phyloP scores from a whole-genome alignment of 768 basidiomycete species.

The Clitopilus passeckerianus region DNA sequence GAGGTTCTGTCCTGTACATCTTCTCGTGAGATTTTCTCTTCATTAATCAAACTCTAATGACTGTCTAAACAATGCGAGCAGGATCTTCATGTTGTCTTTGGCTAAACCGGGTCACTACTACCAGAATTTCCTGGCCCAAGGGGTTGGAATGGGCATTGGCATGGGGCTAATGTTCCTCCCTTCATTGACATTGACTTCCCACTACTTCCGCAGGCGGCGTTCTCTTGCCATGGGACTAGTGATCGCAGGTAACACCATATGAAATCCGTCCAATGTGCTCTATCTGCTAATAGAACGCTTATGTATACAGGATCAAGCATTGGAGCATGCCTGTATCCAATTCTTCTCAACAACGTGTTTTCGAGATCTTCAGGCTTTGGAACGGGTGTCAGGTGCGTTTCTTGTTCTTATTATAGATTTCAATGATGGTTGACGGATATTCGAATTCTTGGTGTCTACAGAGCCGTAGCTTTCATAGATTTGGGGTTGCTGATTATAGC shows the following conservation, averaged over 20 bases:
- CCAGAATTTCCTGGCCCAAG: constrained; percentile 51
- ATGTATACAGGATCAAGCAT: constrained; percentile 32
- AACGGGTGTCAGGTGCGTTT: constrained; percentile 36
- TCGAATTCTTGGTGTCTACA: constrained; percentile 6
- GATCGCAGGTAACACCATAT: constrained; percentile 33
- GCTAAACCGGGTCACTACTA: constrained; percentile 42
- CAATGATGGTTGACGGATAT: constrained; percentile 12
- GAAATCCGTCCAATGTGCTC: background rate
- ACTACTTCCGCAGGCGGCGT: constrained; percentile 44
- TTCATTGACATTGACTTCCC: constrained; percentile 44
- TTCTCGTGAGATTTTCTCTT: constrained; percentile 29
- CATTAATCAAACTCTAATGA: background rate
- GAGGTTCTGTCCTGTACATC: constrained; percentile 33
- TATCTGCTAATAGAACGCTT: background rate
- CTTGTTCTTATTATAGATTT: constrained; percentile 17
- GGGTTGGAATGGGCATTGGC: constrained; percentile 51
- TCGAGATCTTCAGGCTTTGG: constrained; percentile 28
- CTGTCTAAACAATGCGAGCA: constrained; percentile 7
- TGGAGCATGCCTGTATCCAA: constrained; percentile 48
- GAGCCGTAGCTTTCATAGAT: constrained; percentile 42
- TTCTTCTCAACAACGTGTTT: constrained; percentile 47
- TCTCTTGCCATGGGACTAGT: constrained; percentile 54
- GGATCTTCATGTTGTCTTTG: constrained; percentile 48
- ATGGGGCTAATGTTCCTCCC: constrained; percentile 54
- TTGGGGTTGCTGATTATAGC: constrained; percentile 38